These are phyloP conservation scores for Eutrema japonicum DNA, from an alignment of 345 rosid genomes.

Conservation along the genomic window DNA sequence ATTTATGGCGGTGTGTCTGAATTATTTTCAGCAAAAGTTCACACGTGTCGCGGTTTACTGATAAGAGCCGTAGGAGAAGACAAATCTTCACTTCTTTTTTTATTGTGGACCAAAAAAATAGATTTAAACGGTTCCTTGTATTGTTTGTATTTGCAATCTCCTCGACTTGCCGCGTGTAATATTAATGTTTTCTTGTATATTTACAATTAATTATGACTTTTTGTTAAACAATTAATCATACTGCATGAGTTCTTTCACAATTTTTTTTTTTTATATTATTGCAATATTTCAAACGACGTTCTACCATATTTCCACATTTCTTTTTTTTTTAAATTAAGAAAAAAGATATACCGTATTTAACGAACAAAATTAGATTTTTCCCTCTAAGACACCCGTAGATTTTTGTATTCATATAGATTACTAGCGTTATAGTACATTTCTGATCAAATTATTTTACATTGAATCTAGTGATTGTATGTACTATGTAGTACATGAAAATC, in stretches of 20 bases:
- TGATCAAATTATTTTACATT: neutral
- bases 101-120: too few relatives aligned
- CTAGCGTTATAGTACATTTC: neutral
- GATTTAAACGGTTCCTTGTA: slow-evolving; percentile 18
- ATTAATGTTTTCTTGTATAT: neutral
- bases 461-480: neutral
- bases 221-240: too few relatives aligned
- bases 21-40: slow-evolving; percentile 11
- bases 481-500: slow-evolving; percentile 1
- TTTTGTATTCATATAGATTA: neutral
- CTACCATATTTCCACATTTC: neutral
- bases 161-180: slow-evolving; percentile 40
- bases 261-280: neutral
- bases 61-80: slow-evolving; percentile 37
- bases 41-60: slow-evolving; percentile 42
- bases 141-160: slow-evolving; percentile 35
- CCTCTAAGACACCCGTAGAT: neutral
- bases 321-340: too few relatives aligned
- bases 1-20: slow-evolving; percentile 30
- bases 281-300: neutral
- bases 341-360: neutral
- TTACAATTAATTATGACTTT: neutral
- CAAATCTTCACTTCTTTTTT: neutral
- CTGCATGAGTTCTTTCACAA: too few relatives aligned
- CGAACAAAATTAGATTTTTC: neutral